Evolutionary conservation across 305 asterid species (phyloP).

Genomic region (Andrographis paniculata): DNA sequence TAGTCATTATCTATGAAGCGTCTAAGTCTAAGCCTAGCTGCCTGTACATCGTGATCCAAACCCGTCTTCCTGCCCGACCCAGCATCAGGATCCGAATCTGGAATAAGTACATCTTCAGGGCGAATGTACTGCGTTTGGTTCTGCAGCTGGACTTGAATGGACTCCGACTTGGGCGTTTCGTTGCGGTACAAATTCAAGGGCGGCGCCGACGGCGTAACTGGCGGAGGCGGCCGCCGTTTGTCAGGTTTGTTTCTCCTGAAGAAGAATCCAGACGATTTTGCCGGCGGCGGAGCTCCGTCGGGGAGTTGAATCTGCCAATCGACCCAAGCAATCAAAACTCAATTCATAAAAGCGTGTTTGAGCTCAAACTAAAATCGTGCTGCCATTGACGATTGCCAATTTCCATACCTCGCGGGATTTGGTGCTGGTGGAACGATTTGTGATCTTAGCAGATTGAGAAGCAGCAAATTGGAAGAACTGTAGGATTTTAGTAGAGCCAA

Average conservation of each 20-base stretch:
- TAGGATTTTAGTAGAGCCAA: slow-evolving; percentile 59
- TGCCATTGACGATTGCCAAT: no score
- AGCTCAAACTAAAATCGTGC: no score
- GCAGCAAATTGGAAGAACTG: slow-evolving; percentile 44
- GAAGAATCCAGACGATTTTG: slow-evolving; percentile 23
- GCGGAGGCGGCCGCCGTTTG: slow-evolving; percentile 17
- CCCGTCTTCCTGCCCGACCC: slow-evolving; percentile 16
- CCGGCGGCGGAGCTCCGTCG: slow-evolving; percentile 10
- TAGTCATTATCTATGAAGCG: slow-evolving; percentile 30
- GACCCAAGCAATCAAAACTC: no score
- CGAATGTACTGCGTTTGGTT: slow-evolving; percentile 28
- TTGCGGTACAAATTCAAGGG: slow-evolving; percentile 15
- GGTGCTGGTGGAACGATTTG: background rate
- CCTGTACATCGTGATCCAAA: slow-evolving; percentile 16
- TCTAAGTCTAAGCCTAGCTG: slow-evolving; percentile 30
- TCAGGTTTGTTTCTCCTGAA: slow-evolving; percentile 28
- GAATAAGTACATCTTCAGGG: slow-evolving; percentile 30
- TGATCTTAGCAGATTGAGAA: slow-evolving; percentile 16
- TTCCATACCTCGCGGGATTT: background rate
- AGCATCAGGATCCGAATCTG: slow-evolving; percentile 11
- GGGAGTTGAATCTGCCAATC: slow-evolving; percentile 6
- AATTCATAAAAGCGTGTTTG: no score
- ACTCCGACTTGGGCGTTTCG: slow-evolving; percentile 29
- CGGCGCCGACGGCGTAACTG: slow-evolving; percentile 22
- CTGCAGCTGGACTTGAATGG: slow-evolving; percentile 33